These are phyloP conservation scores for Trypethelium eluteriae DNA, from an alignment of 495 filamentous ascomycete genomes.

Conservation along the genomic window DNA sequence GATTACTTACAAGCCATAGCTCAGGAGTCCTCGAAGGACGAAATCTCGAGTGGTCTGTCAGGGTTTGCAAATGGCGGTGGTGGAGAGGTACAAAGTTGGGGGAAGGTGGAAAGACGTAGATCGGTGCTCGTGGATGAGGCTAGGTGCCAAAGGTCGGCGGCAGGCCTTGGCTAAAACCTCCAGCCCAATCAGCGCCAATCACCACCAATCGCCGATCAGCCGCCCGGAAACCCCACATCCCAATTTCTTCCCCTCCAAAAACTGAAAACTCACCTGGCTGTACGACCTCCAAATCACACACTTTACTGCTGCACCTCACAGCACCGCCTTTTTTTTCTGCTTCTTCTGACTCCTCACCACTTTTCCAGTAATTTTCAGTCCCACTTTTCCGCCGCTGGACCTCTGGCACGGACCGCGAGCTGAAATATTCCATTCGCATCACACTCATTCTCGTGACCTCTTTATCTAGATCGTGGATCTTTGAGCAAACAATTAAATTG, in stretches of 20 bases:
- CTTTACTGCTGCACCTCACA: too few species aligned
- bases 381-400: too few species aligned
- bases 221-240: neutral
- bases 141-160: neutral
- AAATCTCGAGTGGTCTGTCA: neutral
- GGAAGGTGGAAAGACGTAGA: slow-evolving; percentile 1
- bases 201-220: slow-evolving; percentile 8
- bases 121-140: slow-evolving; percentile 7
- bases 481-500: neutral
- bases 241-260: too few species aligned
- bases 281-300: too few species aligned
- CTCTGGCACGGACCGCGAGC: too few species aligned
- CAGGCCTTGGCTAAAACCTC: neutral
- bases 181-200: neutral
- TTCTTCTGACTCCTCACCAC: too few species aligned
- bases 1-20: slow-evolving; percentile 34
- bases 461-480: neutral
- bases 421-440: too few species aligned
- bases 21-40: neutral
- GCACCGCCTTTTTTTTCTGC: too few species aligned
- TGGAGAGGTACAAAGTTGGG: neutral
- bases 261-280: too few species aligned
- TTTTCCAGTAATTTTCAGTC: too few species aligned
- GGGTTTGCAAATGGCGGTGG: slow-evolving; percentile 11
- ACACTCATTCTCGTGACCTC: too few species aligned